Conservation (phyloP, 768 basidiomycete species). For the Coprinopsis strossmayeri region DNA sequence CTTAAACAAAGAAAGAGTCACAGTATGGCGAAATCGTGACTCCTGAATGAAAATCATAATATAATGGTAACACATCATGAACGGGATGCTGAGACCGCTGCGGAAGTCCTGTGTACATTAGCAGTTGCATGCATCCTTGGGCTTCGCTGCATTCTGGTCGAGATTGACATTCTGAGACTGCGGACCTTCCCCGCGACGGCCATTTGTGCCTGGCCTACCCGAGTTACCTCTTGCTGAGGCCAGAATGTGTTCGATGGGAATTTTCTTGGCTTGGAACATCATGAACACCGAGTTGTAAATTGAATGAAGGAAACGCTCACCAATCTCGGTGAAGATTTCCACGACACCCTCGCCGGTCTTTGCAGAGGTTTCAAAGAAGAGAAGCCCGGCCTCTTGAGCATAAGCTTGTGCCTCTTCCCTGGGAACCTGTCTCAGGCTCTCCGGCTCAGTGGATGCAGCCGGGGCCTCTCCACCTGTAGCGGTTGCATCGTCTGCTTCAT, state of each 20-base stretch:
- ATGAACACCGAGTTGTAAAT: constrained; percentile 5
- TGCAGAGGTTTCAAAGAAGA: constrained; percentile 97
- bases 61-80: constrained; percentile 17
- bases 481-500: constrained; percentile 90
- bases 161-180: constrained; percentile 62
- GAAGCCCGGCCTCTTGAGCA: constrained; percentile 86
- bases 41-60: constrained; percentile 25
- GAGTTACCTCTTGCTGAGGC: constrained; percentile 71
- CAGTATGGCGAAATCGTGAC: constrained; percentile 9
- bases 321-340: constrained; percentile 97
- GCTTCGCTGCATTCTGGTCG: constrained; percentile 57
- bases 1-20: constrained; percentile 11
- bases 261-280: constrained; percentile 44
- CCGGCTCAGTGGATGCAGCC: constrained; percentile 46
- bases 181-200: constrained; percentile 43
- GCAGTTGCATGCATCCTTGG: constrained; percentile 79
- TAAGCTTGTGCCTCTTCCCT: constrained; percentile 95
- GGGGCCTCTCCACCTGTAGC: constrained; percentile 73
- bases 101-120: constrained; percentile 39
- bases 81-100: constrained; percentile 12
- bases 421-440: constrained; percentile 83
- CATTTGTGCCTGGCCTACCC: constrained; percentile 53
- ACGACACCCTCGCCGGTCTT: constrained; percentile 95
- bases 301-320: constrained; percentile 31
- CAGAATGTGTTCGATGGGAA: constrained; percentile 86